Percentiles rank a stretch among this genome's conserved stretches.
Conservation (phyloP, 352 stramenopile species). For the Globisporangium nodosum region DNA sequence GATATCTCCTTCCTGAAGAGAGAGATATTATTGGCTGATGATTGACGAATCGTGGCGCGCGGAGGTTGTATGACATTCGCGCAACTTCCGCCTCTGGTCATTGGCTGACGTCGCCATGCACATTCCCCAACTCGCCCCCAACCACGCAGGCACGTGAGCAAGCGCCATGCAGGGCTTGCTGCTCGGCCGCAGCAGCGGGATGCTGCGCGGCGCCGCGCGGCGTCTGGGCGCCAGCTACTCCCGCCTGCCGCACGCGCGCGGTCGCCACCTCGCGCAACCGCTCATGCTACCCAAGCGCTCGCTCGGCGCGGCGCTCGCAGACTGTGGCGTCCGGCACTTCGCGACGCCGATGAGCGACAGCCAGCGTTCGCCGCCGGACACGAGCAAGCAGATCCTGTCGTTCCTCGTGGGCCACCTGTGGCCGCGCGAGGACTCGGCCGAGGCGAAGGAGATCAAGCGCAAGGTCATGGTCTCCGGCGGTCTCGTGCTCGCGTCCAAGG, state of each 20-base stretch:
- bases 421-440: slow-evolving; percentile 46
- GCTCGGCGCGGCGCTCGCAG: neutral
- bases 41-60: neutral
- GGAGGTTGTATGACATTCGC: neutral
- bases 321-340: neutral
- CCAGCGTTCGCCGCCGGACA: slow-evolving; percentile 16
- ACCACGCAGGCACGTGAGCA: too few species aligned
- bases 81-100: slow-evolving; percentile 1
- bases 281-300: neutral
- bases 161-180: slow-evolving; percentile 27
- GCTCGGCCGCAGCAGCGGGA: slow-evolving; percentile 30
- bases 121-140: too few species aligned
- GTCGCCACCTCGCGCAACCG: neutral
- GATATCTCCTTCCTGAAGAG: neutral
- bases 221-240: slow-evolving; percentile 14
- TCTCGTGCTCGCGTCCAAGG: slow-evolving; percentile 89
- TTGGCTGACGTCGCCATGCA: neutral
- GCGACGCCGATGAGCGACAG: slow-evolving; percentile 7
- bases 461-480: slow-evolving; percentile 78
- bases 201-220: slow-evolving; percentile 20
- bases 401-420: slow-evolving; percentile 62
- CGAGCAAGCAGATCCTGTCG: slow-evolving; percentile 51
- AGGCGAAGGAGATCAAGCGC: slow-evolving; percentile 66
- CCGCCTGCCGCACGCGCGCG: slow-evolving; percentile 1
- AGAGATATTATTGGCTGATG: too few species aligned